Evolutionary conservation across 148 eudicot species (phyloP).

Genomic region (Bassia scoparia): DNA sequence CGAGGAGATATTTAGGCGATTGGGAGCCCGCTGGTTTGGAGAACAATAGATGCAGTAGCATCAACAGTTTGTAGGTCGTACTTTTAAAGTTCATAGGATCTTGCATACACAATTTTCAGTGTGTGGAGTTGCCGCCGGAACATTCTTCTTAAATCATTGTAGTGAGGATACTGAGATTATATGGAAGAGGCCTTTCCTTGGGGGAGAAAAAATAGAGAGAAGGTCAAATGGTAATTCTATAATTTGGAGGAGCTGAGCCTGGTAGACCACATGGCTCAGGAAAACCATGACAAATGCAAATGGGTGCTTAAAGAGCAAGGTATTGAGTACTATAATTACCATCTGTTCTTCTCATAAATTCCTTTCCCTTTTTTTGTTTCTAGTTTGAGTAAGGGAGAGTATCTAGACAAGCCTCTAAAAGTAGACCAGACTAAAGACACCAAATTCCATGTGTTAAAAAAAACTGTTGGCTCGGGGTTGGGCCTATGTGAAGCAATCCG

Average conservation of each 20-base stretch:
- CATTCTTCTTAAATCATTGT: constrained; percentile 19
- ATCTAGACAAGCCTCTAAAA: neutral
- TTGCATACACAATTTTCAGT: neutral
- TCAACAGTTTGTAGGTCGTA: constrained; percentile 71
- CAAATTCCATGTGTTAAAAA: neutral
- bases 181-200: constrained; percentile 46
- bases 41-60: constrained; percentile 72
- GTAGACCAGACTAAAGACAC: neutral
- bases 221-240: constrained; percentile 27
- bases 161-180: constrained; percentile 64
- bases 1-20: constrained; percentile 54
- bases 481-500: too few species aligned
- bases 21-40: constrained; percentile 85
- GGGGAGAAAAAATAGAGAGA: constrained; percentile 44
- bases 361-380: too few species aligned
- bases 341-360: neutral
- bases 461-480: too few species aligned
- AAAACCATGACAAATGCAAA: constrained; percentile 40
- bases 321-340: constrained; percentile 16
- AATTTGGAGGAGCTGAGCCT: constrained; percentile 45
- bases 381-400: too few species aligned
- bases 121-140: neutral
- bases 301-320: constrained; percentile 47
- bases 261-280: constrained; percentile 43
- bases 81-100: neutral